A percentile compares a stretch with the other conserved stretches of the same genome.
Conservation (phyloP, 1,139 yeast species). For the Pichia norvegensis region DNA sequence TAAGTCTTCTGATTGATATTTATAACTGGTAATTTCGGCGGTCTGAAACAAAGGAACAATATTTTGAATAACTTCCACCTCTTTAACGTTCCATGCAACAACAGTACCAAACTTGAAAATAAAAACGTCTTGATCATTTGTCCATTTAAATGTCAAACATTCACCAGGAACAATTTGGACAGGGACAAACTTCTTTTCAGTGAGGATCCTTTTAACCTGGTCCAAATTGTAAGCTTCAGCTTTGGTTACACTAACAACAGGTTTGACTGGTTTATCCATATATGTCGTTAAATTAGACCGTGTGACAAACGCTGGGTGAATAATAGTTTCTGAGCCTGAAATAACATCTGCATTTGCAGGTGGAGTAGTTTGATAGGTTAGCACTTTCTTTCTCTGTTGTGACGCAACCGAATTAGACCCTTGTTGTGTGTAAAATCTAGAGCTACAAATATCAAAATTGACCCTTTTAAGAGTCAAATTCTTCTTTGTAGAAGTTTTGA, state of each 20-base stretch:
- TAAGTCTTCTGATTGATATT: constrained; percentile 75
- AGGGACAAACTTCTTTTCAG: constrained; percentile 31
- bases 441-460: not conserved
- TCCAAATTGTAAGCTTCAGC: constrained; percentile 62
- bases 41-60: constrained; percentile 39
- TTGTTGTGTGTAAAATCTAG: constrained; percentile 1
- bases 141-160: constrained; percentile 41
- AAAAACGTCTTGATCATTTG: constrained; percentile 34
- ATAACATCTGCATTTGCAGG: not conserved
- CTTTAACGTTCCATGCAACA: constrained; percentile 75
- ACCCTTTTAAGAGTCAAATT: not conserved
- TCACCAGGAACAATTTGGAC: constrained; percentile 56
- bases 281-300: constrained; percentile 12
- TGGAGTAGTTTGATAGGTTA: constrained; percentile 5
- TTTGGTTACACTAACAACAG: constrained; percentile 60
- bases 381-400: constrained; percentile 12
- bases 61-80: constrained; percentile 35
- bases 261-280: constrained; percentile 26
- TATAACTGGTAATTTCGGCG: constrained; percentile 46
- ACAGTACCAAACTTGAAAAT: constrained; percentile 65
- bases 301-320: constrained; percentile 17
- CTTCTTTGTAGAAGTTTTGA: not conserved
- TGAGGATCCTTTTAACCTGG: constrained; percentile 31
- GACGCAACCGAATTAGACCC: constrained; percentile 6
- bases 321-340: constrained; percentile 6